Base-by-base conservation (phyloP, 441 rosid species). In the Arabidopsis lyrata region DNA sequence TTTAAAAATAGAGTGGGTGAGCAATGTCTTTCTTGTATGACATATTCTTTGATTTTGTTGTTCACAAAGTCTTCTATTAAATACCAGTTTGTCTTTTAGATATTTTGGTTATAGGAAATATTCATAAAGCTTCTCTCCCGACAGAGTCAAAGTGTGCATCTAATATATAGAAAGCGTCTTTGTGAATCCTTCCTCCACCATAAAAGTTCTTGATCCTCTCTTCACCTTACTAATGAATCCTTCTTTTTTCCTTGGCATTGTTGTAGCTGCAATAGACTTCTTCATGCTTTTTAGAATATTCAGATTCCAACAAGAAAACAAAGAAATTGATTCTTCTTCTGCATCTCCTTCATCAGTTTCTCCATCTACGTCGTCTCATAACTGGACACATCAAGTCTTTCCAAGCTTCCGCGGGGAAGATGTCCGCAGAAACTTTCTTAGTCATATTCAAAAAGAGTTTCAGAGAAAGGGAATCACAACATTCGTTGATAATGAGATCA, bases 401-500 rank as follows among this genome's bases (percentile, higher is more conserved):
- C 48, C 48, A 0, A 44, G 48, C 18, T 44, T 44, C 8, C 18
- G 48, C 7, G 48, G 48, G 8, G 48, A 44, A n/a, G 48, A 44
- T 44, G 48, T 44, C 16, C 48, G 48, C 13, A 42, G 16, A 14
- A 2, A n/a, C 48, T 44, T 44, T 44, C 18, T 44, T 2, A 44
- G 48, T 14, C 48, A 44, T n/a, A 44, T 44, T 44, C 48, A 44
- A 0, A 44, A 44, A 8, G 48, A 44, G 48, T 44, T 44, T 14
- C 48, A n/a, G 0, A 44, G 48, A 44, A 44, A 44, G 4, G 18
- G 48, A 44, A 44, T 44, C 18, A 44, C 16, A 44, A 18, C 8
- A 44, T 44, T 44, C 48, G n/a, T 14, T 44, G 48, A 44, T 44
- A 44, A 44, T n/a, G n/a, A n/a, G n/a, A n/a, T n/a, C n/a, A n/a